Base-by-base conservation (phyloP, 2,329 filamentous ascomycete genomes). In the Calonectria honghensis region DNA sequence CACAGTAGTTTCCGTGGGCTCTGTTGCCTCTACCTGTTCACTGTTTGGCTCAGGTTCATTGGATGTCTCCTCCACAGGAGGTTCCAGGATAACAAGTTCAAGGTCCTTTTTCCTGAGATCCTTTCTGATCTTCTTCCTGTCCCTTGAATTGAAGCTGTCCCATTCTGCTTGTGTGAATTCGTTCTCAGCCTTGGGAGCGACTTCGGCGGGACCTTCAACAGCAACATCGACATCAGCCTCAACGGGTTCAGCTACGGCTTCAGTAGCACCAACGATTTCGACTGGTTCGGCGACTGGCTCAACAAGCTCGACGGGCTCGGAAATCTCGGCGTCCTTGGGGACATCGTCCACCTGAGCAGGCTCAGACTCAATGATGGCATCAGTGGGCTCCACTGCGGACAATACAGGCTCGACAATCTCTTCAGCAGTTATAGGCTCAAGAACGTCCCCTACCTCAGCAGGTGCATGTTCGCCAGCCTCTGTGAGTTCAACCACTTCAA, bases 121-220 rank as follows among this genome's bases (percentile, higher is more conserved):
- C 57, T 79, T 80, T 48, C 70, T 80, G 66, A 80, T 77, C 54
- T 79, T 79, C 74, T 78, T 80, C 65, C 74, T 80, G 1, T 80
- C 79, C 67, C 78, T 80, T 31, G 57, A 59, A 27, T 35, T 70
- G 32, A 80, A 72, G 9, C 29, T 74, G 5, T 72, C 64, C 79
- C 79, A 80, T 18, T 75, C 78, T 68, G 79, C 74, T 2, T 74
- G 76, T 5, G 78, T 79, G n/a, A 79, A 78, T 57, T 79, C 76
- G 18, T 80, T 78, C 41, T 79, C n/a, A 27, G 67, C 29, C 35
- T 69, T 48, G 18, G 16, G 29, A 54, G 20, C 14, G 24, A 29
- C n/a, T 11, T 52, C 37, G 5, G 32, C 20, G 9, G n/a, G 4
- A 9, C 63, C 4, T 27, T 67, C 68, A 29, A 13, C 13, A 37